Conservation (phyloP, 2,329 filamentous ascomycete genomes). For the Simplicillium aogashimaense region DNA sequence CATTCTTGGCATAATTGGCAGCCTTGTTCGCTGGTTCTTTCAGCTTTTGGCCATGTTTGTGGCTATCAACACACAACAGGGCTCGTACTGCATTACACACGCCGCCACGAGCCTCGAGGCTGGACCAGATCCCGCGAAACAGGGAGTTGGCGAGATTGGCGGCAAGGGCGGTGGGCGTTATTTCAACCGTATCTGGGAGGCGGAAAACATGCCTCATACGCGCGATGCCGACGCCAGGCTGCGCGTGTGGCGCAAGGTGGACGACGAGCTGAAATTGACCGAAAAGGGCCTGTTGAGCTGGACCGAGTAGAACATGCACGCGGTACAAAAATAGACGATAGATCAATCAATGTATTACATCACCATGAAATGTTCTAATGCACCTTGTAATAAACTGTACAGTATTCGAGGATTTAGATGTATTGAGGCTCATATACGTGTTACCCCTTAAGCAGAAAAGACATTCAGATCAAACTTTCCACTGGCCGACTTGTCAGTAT, state of each 20-base stretch:
- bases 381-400: no score
- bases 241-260: conserved; percentile 7
- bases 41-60: conserved; percentile 3
- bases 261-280: conserved; percentile 6
- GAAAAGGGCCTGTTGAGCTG: conserved; percentile 6
- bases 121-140: conserved; percentile 3
- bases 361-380: no score
- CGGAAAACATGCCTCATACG: conserved; percentile 4
- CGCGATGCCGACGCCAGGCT: conserved; percentile 3
- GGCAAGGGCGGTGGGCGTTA: conserved; percentile 6
- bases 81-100: conserved; percentile 6
- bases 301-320: conserved; percentile 1
- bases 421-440: no score
- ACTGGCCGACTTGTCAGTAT: conserved; percentile 4
- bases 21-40: neutral
- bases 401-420: no score
- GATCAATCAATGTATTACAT: no score
- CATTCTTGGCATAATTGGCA: conserved; percentile 2
- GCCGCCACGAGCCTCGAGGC: conserved; percentile 4
- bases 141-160: conserved; percentile 4
- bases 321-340: no score
- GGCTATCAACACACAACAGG: conserved; percentile 5
- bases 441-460: conserved; percentile 1
- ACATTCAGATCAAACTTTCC: conserved; percentile 5
- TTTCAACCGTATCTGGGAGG: conserved; percentile 8